Evolutionary conservation across 768 basidiomycete genomes (phyloP).

Genomic region (Podaxis pistillaris): DNA sequence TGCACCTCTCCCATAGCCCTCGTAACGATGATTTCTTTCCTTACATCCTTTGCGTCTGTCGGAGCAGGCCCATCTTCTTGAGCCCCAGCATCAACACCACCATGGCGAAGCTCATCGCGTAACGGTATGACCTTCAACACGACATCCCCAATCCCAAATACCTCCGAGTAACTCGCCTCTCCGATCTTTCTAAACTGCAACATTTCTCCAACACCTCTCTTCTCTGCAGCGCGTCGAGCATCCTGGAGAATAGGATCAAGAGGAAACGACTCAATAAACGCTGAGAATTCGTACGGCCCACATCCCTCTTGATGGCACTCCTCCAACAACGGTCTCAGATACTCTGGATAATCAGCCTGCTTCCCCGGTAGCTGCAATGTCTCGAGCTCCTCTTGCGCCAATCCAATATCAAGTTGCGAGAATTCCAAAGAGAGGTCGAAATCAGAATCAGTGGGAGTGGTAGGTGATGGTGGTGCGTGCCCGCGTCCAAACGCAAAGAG

Average conservation of each 20-base stretch:
- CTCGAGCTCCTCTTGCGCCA: slow-evolving; percentile 23
- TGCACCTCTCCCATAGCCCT: slow-evolving; percentile 74
- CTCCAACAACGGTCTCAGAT: slow-evolving; percentile 61
- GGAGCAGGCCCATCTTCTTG: slow-evolving; percentile 62
- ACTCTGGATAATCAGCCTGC: slow-evolving; percentile 40
- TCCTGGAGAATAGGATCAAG: slow-evolving; percentile 60
- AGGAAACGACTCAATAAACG: slow-evolving; percentile 81
- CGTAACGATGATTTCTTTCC: slow-evolving; percentile 80
- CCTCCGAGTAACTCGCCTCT: slow-evolving; percentile 96
- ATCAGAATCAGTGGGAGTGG: slow-evolving; percentile 52
- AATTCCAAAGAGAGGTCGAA: slow-evolving; percentile 54
- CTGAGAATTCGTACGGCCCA: slow-evolving; percentile 73
- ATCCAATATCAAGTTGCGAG: slow-evolving; percentile 38
- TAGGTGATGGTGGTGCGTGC: slow-evolving; percentile 50
- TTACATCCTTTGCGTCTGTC: slow-evolving; percentile 70
- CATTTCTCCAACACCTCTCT: slow-evolving; percentile 12
- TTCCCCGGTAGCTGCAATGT: slow-evolving; percentile 19
- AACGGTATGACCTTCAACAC: slow-evolving; percentile 91
- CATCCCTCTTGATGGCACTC: slow-evolving; percentile 67
- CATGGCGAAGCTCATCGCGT: slow-evolving; percentile 42
- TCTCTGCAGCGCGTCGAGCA: slow-evolving; percentile 15
- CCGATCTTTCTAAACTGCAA: slow-evolving; percentile 79
- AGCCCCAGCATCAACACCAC: slow-evolving; percentile 13
- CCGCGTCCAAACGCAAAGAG: slow-evolving; percentile 23
- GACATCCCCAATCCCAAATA: slow-evolving; percentile 85